phyloP scores from a whole-genome alignment of 176 grass and related monocot species.

The Zizania latifolia region DNA sequence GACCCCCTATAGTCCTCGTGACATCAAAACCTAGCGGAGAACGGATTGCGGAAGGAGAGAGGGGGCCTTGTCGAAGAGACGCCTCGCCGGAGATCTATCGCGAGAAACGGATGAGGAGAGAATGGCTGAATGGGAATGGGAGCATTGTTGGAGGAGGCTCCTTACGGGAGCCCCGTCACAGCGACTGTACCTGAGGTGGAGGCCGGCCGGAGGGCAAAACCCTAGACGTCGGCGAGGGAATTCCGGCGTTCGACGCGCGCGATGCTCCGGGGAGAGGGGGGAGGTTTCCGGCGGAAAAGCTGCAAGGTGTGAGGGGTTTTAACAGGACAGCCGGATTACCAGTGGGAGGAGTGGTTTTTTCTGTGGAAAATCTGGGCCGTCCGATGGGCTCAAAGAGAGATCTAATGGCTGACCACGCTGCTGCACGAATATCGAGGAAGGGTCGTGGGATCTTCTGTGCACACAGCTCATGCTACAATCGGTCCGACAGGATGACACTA shows the following conservation, averaged over 20 bases:
- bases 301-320: background rate
- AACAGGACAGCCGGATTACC: too few relatives aligned
- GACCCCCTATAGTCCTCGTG: background rate
- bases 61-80: background rate
- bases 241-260: background rate
- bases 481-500: too few relatives aligned
- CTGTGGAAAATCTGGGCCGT: too few relatives aligned
- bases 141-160: background rate
- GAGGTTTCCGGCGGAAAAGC: background rate
- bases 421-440: too few relatives aligned
- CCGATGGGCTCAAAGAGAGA: too few relatives aligned
- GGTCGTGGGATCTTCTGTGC: too few relatives aligned
- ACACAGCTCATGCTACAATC: too few relatives aligned
- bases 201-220: background rate
- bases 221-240: background rate
- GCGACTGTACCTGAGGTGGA: background rate
- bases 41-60: background rate
- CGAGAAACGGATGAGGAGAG: background rate
- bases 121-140: background rate
- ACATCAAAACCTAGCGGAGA: background rate
- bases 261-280: background rate
- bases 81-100: background rate
- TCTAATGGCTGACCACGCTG: too few relatives aligned
- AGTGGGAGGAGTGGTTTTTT: too few relatives aligned
- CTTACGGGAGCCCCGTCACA: background rate